Evolutionary conservation across 1,139 yeast species (phyloP), one percentile per base, ranked within the genome.

Genomic region (Eremothecium gossypii): DNA sequence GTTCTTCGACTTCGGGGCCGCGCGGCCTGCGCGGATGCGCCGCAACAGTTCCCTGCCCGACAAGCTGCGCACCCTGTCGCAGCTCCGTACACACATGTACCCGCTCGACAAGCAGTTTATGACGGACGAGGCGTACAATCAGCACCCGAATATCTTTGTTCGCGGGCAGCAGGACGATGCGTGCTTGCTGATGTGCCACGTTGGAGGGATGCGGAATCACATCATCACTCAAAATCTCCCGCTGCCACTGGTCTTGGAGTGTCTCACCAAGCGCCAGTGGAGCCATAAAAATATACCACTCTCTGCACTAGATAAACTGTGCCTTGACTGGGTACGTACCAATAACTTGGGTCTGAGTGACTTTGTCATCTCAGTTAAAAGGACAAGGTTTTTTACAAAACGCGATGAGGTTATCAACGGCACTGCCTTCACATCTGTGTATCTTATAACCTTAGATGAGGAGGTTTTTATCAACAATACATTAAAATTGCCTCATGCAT

Each of bases 251-350:
- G 39, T 27, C 7, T 34, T 39, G 3, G 27, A 39, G 4, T 33
- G 32, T 36, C 28, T 48, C 1, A 30, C 33, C 5, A 17, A 17
- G 23, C 23, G 23, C 23, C 23, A 17, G 23, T 17, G 23, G 23
- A 20, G 8, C 41, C 23, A 34, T 30, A 34, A n/a, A 26, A 30
- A 28, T 27, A 30, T 4, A n/a, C 30, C 4, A 20, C 27, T 28
- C 23, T 49, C 63, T 36, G 61, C 70, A 39, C 58, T 76, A 49
- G 71, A 77, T n/a, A 74, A 69, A 52, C 51, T 71, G 23, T 66
- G 79, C 3, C 50, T 76, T 7, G 78, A 76, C 48, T 72, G 77
- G 66, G 62, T 79, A 11, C 58, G 73, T 27, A 65, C 73, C 11
- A 71, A 71, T 49, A 61, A 67, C 34, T 67, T 70, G 50, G 68